Base-by-base conservation (phyloP, 2,329 filamentous ascomycete genomes). In the Claviceps africana region DNA sequence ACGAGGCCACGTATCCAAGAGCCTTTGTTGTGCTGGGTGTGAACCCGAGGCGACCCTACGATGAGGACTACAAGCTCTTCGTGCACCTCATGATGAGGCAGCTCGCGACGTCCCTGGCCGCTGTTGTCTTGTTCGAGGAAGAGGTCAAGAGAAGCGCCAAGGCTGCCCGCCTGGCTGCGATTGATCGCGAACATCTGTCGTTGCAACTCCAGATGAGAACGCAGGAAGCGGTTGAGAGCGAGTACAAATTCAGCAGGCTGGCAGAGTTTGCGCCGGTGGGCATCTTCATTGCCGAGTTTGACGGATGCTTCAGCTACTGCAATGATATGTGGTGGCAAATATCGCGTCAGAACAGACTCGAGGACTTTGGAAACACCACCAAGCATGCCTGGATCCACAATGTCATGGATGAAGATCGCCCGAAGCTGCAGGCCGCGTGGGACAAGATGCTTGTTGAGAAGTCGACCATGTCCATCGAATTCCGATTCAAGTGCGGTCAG, bases 241-340 rank as follows among this genome's bases (percentile, higher is more conserved):
- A 53, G 39, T 53, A 53, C n/a, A 46, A 30, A 54, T 91, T 93
- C 62, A 88, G 85, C 1, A 76, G 85, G 44, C 88, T 91, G 83
- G 86, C 86, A 2, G 86, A 90, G 61, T 86, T 88, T 56, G 85
- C 85, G 0, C 87, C 86, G 0, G 86, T 90, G 1, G 87, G 87
- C 28, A 83, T 93, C 68, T 91, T 90, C 64, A 90, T 91, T 58
- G 85, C 86, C 19, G 78, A 88, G 60, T 74, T 78, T 1, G 66
- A 73, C 42, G 87, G 87, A 2, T 71, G 76, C 22, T 85, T 91
- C 58, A 86, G 77, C 6, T 91, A 53, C 30, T 53, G 52, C 30
- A 53, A 53, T 62, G 85, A 90, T 55, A 86, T 84, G 61, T 91
- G 78, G 78, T 81, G 75, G 76, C 73, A 80, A 56, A 85, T 88